These are phyloP conservation scores for Penicillium canescens DNA, from an alignment of 495 filamentous ascomycete species.

Conservation along the genomic window DNA sequence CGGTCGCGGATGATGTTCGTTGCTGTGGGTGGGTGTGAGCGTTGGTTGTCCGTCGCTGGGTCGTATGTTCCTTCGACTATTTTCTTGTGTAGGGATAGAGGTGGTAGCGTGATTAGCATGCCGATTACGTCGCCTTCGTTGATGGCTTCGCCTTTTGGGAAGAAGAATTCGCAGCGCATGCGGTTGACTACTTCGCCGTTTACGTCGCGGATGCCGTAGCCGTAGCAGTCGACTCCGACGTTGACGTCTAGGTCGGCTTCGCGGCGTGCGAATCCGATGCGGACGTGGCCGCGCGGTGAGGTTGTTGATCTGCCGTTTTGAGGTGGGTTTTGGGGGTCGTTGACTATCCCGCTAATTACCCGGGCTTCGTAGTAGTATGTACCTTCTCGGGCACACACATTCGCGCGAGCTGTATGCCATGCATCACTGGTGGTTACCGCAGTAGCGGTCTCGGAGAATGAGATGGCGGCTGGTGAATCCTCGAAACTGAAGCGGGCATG, in stretches of 20 bases:
- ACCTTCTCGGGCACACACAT: conserved; percentile 89
- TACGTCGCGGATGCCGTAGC: conserved; percentile 89
- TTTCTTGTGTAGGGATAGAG: conserved; percentile 79
- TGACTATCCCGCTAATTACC: conserved; percentile 67
- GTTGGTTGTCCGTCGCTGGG: conserved; percentile 65
- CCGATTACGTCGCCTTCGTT: conserved; percentile 92
- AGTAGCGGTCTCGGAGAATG: conserved; percentile 41
- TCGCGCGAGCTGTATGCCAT: conserved; percentile 64
- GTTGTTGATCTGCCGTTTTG: conserved; percentile 33
- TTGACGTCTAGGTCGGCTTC: conserved; percentile 92
- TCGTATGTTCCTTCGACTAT: conserved; percentile 87
- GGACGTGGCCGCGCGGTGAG: conserved; percentile 69
- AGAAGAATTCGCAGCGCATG: conserved; percentile 87
- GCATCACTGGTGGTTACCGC: conserved; percentile 46
- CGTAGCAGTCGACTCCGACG: conserved; percentile 94
- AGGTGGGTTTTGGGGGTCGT: conserved; percentile 21
- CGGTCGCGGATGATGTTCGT: conserved; percentile 89
- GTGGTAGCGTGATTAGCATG: conserved; percentile 86
- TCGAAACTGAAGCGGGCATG: conserved; percentile 84
- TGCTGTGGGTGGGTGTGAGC: conserved; percentile 23
- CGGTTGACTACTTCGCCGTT: conserved; percentile 89
- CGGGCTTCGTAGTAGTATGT: conserved; percentile 93
- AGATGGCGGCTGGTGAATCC: conserved; percentile 74
- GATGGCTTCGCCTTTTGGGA: conserved; percentile 68
- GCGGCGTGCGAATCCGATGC: conserved; percentile 85